Evolutionary conservation across 2,329 filamentous ascomycete genomes (phyloP).

Genomic region (Rhinocladiella mackenziei): DNA sequence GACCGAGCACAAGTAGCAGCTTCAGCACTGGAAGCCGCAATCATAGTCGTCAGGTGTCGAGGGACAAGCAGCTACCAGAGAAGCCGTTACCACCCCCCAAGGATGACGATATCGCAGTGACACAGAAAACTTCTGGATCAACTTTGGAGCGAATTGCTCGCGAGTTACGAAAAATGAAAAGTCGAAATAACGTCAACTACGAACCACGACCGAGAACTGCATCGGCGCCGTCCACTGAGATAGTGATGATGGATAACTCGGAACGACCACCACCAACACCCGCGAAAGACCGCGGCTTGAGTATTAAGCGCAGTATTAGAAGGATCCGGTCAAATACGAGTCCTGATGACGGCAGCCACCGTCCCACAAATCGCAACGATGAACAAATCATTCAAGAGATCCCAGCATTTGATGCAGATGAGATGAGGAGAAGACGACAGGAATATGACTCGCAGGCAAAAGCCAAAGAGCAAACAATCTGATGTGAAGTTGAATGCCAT

Average conservation of each 20-base stretch:
- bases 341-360: conserved; percentile 32
- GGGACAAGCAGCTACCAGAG: conserved; percentile 33
- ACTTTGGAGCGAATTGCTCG: conserved; percentile 58
- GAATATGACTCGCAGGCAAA: conserved; percentile 46
- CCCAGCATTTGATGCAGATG: conserved; percentile 48
- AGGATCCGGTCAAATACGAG: conserved; percentile 37
- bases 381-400: conserved; percentile 11
- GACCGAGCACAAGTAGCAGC: conserved; percentile 30
- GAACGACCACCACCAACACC: conserved; percentile 21
- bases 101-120: conserved; percentile 23
- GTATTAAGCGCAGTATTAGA: conserved; percentile 31
- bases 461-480: conserved; percentile 8
- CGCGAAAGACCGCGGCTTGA: conserved; percentile 29
- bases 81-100: conserved; percentile 42
- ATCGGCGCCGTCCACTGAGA: conserved; percentile 13
- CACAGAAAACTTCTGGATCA: conserved; percentile 34
- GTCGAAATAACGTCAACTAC: conserved; percentile 50
- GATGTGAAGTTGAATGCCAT: conserved; percentile 12
- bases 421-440: conserved; percentile 46
- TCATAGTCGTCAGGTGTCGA: conserved; percentile 24
- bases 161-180: conserved; percentile 57
- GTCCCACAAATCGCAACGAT: conserved; percentile 34
- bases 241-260: conserved; percentile 8
- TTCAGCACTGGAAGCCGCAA: conserved; percentile 27
- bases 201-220: conserved; percentile 21